Conservation (phyloP, 768 basidiomycete genomes). For the Lactarius sanguifluus region DNA sequence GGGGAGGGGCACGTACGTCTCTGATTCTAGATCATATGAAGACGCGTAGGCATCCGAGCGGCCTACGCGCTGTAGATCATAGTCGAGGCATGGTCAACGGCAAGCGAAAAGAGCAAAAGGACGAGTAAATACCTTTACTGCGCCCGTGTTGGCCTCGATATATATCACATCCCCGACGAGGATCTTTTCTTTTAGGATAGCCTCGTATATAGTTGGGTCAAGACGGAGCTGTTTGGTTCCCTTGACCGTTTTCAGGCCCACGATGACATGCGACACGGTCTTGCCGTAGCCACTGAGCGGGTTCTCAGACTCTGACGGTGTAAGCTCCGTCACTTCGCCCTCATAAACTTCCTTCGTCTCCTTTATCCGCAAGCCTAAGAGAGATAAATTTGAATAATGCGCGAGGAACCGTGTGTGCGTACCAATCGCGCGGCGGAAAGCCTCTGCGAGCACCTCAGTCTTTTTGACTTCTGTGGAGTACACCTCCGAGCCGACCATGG, state of each 20-base stretch:
- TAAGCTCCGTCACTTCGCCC: constrained; percentile 96
- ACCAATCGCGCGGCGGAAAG: constrained; percentile 95
- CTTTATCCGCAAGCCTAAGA: constrained; percentile 90
- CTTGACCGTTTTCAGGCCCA: constrained; percentile 87
- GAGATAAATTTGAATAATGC: neutral
- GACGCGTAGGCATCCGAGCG: constrained; percentile 97
- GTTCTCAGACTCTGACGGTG: constrained; percentile 95
- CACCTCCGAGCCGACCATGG: constrained; percentile 98
- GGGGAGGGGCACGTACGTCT: constrained; percentile 96
- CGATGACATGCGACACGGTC: constrained; percentile 96
- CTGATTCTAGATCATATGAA: constrained; percentile 96
- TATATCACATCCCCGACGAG: constrained; percentile 97
- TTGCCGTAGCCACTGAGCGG: constrained; percentile 97
- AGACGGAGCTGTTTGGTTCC: constrained; percentile 91
- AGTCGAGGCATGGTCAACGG: neutral
- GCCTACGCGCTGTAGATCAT: constrained; percentile 72
- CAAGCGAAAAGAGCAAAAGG: neutral
- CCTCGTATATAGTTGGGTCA: constrained; percentile 95
- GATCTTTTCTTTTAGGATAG: constrained; percentile 96
- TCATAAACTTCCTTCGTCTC: constrained; percentile 99
- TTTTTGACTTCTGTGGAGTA: constrained; percentile 98
- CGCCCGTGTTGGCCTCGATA: constrained; percentile 89
- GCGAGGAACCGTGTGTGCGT: constrained; percentile 35
- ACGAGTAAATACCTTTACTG: constrained; percentile 73
- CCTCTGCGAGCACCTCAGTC: constrained; percentile 95